Base-by-base conservation (phyloP, 768 basidiomycete genomes). In the Clitopilus hobsonii region DNA sequence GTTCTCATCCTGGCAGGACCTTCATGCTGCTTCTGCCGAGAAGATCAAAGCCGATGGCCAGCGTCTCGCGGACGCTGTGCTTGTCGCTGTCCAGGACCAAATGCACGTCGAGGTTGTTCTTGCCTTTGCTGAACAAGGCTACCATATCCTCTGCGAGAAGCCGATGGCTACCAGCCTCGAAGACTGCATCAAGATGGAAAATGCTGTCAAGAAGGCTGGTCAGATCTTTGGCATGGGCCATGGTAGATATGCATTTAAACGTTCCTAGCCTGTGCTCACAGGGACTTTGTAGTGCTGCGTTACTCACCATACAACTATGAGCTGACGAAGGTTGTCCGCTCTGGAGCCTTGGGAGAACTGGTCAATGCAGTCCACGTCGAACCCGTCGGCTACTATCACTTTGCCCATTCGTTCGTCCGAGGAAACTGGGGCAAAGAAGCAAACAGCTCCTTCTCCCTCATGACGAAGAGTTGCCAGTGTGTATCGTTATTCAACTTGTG, bases 401-500 rank as follows among this genome's bases (percentile, higher is more conserved):
- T 94, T 69, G 89, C 92, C 1, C 93, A 95, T 67, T 91, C 89
- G 0, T 95, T 83, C 62, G 93, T 95, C 26, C 82, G 93, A 28
- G 93, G 81, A 25, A 86, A 86, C 65, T 95, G 93, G 93, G 68
- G 74, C 2, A 82, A 74, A 23, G 88, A 94, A 64, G 69, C 72
- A 2, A 71, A 77, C 5, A 88, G 88, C 60, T 86, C 84, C 22
- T 94, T 94, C 68, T 84, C 88, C 13, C 78, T 95, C 51, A 84
- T 95, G 86, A 88, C 91, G 16, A 95, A 95, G 74, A 85, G 85
- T 60, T 95, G 89, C 80, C 93, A 95, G 91, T 92, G 67, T 63
- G 85, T 52, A 25, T 28, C 25, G 10, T 18, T 32, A 2, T 11
- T 36, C 36, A 49, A 48, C 22, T 28, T 20, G 38, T 27, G 18